These are phyloP conservation scores for Mortierella sp. DNA, from an alignment of 371 early-diverging fungal species.

Conservation along the genomic window DNA sequence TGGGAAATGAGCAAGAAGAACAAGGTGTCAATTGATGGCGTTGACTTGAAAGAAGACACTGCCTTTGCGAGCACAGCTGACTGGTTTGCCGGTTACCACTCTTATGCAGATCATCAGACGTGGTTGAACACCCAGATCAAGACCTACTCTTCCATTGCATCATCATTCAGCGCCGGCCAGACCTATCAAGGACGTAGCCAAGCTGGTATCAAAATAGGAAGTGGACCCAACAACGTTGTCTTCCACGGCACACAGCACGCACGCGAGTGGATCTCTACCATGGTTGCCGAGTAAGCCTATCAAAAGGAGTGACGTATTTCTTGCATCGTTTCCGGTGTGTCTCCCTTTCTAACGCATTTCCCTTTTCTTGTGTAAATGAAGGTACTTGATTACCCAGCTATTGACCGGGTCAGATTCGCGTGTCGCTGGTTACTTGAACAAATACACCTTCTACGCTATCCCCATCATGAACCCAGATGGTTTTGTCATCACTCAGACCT, in stretches of 20 bases:
- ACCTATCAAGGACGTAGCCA: conserved; percentile 36
- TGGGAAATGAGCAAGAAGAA: conserved; percentile 14
- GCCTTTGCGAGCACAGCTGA: not conserved
- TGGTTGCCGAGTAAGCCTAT: conserved; percentile 21
- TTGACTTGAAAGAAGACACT: conserved; percentile 7
- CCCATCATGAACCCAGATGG: conserved; percentile 77
- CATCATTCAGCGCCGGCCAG: conserved; percentile 38
- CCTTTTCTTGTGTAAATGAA: not conserved
- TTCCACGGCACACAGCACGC: conserved; percentile 48
- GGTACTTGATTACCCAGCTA: conserved; percentile 38
- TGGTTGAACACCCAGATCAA: conserved; percentile 44
- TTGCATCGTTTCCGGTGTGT: not conserved
- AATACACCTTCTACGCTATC: conserved; percentile 51
- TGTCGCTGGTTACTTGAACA: conserved; percentile 46
- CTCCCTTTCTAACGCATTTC: not conserved
- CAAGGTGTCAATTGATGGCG: not conserved
- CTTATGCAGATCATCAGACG: conserved; percentile 36
- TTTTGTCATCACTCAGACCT: conserved; percentile 64
- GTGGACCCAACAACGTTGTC: conserved; percentile 48
- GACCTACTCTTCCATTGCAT: conserved; percentile 35
- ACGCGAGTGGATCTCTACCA: conserved; percentile 30
- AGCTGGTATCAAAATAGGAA: conserved; percentile 53
- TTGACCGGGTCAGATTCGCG: conserved; percentile 45
- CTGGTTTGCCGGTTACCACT: conserved; percentile 49
- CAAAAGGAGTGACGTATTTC: not conserved